Percentiles rank a stretch among this genome's conserved stretches.
phyloP scores from a whole-genome alignment of 805 yeast species.

The Brettanomyces anomalus region DNA sequence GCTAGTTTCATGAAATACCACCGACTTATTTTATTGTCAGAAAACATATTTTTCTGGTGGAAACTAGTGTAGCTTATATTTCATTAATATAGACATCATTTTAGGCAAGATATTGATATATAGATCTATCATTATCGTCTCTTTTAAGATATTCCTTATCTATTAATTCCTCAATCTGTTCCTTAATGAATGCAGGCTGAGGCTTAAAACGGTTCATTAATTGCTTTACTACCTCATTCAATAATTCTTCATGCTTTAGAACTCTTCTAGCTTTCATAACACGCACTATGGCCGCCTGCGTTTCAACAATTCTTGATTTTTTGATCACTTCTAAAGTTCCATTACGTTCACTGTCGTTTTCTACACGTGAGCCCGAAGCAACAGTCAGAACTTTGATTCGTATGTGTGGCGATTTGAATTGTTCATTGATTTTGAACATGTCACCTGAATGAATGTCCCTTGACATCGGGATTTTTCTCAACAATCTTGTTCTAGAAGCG shows the following conservation, averaged over 20 bases:
- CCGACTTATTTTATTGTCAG: not conserved
- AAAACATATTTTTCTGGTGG: not conserved
- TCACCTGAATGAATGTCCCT: conserved; percentile 60
- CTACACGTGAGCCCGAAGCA: conserved; percentile 35
- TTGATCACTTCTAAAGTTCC: conserved; percentile 48
- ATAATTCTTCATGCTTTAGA: conserved; percentile 52
- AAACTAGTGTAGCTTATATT: not conserved
- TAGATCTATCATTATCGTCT: conserved; percentile 47
- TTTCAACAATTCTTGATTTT: conserved; percentile 55
- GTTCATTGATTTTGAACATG: conserved; percentile 55
- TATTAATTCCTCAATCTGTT: conserved; percentile 62
- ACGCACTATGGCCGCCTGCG: conserved; percentile 82
- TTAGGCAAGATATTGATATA: conserved; percentile 71
- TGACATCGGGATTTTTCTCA: conserved; percentile 66
- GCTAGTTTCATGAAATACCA: too few relatives aligned
- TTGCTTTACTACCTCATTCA: conserved; percentile 56
- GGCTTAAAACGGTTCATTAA: conserved; percentile 61
- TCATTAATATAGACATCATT: too few relatives aligned
- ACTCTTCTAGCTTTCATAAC: conserved; percentile 72
- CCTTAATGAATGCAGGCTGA: conserved; percentile 55
- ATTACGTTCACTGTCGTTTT: conserved; percentile 43
- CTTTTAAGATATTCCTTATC: conserved; percentile 78
- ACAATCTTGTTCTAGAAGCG: conserved; percentile 71
- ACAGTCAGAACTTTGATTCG: conserved; percentile 73
- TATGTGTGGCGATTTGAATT: conserved; percentile 57